These are phyloP conservation scores for Royoungia palumana DNA, from an alignment of 768 basidiomycete species.

Conservation along the genomic window DNA sequence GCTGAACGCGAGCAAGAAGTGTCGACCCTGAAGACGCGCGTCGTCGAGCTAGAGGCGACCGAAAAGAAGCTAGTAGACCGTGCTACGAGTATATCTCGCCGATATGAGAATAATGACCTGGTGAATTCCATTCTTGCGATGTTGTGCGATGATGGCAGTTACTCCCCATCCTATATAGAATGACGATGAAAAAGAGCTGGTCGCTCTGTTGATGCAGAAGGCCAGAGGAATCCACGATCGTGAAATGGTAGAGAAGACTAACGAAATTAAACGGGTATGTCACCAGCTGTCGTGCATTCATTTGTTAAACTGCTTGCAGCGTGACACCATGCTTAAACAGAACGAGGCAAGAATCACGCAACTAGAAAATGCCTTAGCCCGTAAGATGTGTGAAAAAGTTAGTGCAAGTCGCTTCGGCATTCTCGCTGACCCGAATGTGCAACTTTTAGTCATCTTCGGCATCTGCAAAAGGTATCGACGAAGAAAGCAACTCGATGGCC, in stretches of 20 bases:
- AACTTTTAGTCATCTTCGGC: conserved; percentile 10
- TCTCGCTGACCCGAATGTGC: conserved; percentile 12
- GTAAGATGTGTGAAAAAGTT: conserved; percentile 38
- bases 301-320: conserved; percentile 31
- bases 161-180: conserved; percentile 32
- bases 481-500: conserved; percentile 12
- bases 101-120: conserved; percentile 47
- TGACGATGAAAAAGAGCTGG: conserved; percentile 49
- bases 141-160: conserved; percentile 13
- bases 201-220: conserved; percentile 41
- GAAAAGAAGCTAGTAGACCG: conserved; percentile 28
- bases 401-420: conserved; percentile 11
- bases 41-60: conserved; percentile 27
- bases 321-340: conserved; percentile 44
- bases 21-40: conserved; percentile 15
- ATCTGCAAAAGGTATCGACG: conserved; percentile 10
- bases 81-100: conserved; percentile 28
- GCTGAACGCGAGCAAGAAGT: conserved; percentile 30
- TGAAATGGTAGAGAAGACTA: conserved; percentile 49
- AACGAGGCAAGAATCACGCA: conserved; percentile 43
- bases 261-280: conserved; percentile 52
- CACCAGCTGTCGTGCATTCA: background rate
- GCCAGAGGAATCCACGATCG: conserved; percentile 50
- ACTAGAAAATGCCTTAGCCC: conserved; percentile 47
- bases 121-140: conserved; percentile 30